Base-by-base conservation (phyloP, 1,139 yeast species). In the Yamadazyma sp. region DNA sequence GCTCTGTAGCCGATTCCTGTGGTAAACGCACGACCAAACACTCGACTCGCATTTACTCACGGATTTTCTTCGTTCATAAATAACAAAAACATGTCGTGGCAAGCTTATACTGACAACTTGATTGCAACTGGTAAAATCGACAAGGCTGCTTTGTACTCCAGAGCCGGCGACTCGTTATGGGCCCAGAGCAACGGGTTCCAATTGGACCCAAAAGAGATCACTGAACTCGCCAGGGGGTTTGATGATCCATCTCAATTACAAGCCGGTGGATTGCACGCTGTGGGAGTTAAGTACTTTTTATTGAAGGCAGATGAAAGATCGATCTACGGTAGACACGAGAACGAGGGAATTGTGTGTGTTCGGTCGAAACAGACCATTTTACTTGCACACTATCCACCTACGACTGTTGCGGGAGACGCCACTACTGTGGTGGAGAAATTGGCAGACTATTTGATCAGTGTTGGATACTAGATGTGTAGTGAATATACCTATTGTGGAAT, bases 141-240 rank as follows among this genome's bases (percentile, higher is more conserved):
- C 69, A 81, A 82, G 64, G 96, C 97, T 26, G 94, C 95, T 36
- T 80, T 92, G 53, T 89, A 86, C 68, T 90, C 97, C 12, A 82
- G 86, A 51, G 96, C 95, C 10, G 98, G 98, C 32, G 96, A 90
- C 62, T 78, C 96, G 25, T 78, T 82, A 42, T 92, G 98, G 98
- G 97, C 98, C 18, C 80, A 83, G 54, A 74, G 95, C 17, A 76
- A 86, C 42, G 79, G 79, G 36, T 79, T 87, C 55, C 71, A 78
- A 49, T 79, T 89, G 53, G 76, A 77, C 39, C 78, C 82, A 16
- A 69, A 73, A 38, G 99, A 92, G 67, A 80, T 90, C 52, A 55
- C 72, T 36, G 86, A 76, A 53, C 69, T 92, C 45, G 94, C 89
- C 37, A 66, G 65, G 42, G 97, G 96, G 21, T 92, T 83, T 59